Conservation (phyloP, 2,329 filamentous ascomycete genomes). For the Helotiales sp. region DNA sequence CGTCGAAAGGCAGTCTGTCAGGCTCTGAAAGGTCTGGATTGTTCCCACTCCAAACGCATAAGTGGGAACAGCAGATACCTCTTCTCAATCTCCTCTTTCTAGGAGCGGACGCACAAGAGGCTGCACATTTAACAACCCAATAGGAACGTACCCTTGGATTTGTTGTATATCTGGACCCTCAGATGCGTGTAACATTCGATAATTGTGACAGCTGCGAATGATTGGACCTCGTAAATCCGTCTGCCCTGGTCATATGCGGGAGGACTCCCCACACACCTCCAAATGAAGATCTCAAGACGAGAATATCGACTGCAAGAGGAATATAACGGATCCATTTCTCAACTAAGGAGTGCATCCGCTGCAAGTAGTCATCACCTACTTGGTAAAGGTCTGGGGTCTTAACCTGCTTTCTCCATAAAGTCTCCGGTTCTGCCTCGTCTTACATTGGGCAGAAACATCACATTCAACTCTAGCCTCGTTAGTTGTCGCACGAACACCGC, state of each 20-base stretch:
- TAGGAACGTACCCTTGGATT: background rate
- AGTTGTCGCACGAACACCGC: background rate
- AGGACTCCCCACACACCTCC: background rate
- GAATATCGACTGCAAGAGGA: background rate
- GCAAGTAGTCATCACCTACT: background rate
- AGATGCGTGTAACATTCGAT: background rate
- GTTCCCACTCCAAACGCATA: background rate
- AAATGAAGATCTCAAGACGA: background rate
- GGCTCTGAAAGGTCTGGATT: background rate
- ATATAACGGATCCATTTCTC: background rate
- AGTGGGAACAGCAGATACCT: background rate
- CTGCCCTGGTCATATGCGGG: background rate
- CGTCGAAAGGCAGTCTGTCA: background rate
- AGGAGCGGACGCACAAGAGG: background rate
- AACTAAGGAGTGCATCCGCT: background rate
- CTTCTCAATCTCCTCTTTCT: too few relatives aligned
- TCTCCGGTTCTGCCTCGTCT: background rate
- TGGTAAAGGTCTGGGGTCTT: background rate
- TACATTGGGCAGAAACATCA: background rate
- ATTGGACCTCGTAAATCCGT: background rate
- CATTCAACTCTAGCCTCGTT: background rate
- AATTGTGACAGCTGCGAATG: background rate
- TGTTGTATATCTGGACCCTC: too few relatives aligned
- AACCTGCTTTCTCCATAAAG: background rate
- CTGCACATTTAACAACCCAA: background rate